Conservation (phyloP, 352 stramenopile species). For the Phytophthora ramorum region DNA sequence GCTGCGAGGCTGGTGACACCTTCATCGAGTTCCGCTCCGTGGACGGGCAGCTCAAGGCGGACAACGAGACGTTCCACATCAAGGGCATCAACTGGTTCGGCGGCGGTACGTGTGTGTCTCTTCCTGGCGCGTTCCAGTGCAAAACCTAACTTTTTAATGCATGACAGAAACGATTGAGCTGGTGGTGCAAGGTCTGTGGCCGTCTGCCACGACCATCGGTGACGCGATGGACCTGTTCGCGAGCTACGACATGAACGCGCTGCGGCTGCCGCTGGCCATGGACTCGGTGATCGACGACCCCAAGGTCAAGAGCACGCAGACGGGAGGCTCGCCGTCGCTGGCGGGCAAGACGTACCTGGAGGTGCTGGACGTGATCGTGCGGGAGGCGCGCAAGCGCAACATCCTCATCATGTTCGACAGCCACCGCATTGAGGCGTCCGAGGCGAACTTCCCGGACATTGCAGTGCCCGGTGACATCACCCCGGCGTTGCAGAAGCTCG, state of each 20-base stretch:
- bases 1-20: conserved; percentile 25
- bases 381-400: conserved; percentile 63
- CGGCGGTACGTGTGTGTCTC: conserved; percentile 37
- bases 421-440: conserved; percentile 61
- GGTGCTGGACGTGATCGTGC: conserved; percentile 64
- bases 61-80: conserved; percentile 65
- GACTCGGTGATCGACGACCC: conserved; percentile 64
- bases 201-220: conserved; percentile 63
- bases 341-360: conserved; percentile 66
- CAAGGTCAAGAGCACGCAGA: conserved; percentile 53
- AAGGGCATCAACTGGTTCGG: conserved; percentile 84
- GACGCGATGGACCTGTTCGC: conserved; percentile 56
- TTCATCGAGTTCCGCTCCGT: conserved; percentile 75
- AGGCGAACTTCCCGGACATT: conserved; percentile 68
- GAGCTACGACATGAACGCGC: conserved; percentile 60
- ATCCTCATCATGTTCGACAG: conserved; percentile 79
- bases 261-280: conserved; percentile 73
- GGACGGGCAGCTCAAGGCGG: conserved; percentile 58
- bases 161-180: conserved; percentile 61
- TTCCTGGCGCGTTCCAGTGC: not conserved
- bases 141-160: not conserved
- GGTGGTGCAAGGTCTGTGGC: conserved; percentile 71
- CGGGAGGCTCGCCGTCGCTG: conserved; percentile 44
- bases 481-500: conserved; percentile 58
- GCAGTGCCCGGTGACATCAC: conserved; percentile 63